Percentiles rank a stretch among this genome's conserved stretches.
Evolutionary conservation across 306 rosid genomes (phyloP).

Genomic region (Albizia julibrissin): DNA sequence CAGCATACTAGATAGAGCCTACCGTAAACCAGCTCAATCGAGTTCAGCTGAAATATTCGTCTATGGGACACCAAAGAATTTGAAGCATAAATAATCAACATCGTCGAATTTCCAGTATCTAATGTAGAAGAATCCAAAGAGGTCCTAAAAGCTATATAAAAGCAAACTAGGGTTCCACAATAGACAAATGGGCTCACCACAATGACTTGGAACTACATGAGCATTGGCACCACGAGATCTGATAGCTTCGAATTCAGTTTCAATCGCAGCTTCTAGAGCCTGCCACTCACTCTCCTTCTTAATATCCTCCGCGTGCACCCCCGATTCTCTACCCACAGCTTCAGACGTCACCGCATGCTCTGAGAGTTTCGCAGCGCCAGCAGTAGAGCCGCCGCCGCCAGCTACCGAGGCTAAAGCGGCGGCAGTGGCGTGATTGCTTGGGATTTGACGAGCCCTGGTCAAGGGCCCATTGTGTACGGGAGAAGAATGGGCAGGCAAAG

Average conservation of each 20-base stretch:
- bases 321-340: constrained; percentile 28
- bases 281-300: constrained; percentile 52
- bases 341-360: constrained; percentile 16
- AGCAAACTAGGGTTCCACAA: constrained; percentile 32
- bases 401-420: not conserved
- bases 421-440: constrained; percentile 31
- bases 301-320: constrained; percentile 40
- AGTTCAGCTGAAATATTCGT: constrained; percentile 2
- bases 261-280: constrained; percentile 64
- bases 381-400: not conserved
- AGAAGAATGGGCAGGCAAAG: constrained; percentile 38
- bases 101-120: constrained; percentile 8
- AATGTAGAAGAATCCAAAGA: not conserved
- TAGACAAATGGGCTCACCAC: constrained; percentile 51
- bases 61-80: not conserved
- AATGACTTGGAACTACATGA: constrained; percentile 78
- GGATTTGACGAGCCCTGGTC: constrained; percentile 80
- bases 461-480: constrained; percentile 69
- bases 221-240: constrained; percentile 65
- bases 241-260: constrained; percentile 60
- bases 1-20: not conserved
- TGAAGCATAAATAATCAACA: not conserved
- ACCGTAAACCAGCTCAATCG: not conserved
- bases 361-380: constrained; percentile 29
- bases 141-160: not conserved